Base-by-base conservation (phyloP, 2,329 filamentous ascomycete species). In the Trichocomaceae sp. region DNA sequence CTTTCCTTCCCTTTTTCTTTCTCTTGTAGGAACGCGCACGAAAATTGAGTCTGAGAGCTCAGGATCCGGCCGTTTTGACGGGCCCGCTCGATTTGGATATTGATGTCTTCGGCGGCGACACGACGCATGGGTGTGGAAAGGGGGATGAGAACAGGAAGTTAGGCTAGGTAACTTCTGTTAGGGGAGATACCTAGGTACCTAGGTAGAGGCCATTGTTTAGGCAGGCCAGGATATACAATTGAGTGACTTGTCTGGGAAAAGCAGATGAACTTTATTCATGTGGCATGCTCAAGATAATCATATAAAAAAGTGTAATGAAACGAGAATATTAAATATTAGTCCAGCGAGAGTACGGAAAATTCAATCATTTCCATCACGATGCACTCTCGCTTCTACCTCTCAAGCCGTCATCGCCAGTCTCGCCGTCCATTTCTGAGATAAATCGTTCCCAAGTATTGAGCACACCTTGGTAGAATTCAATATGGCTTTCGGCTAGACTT, bases 371-470 rank as follows among this genome's bases (percentile, higher is more conserved):
- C n/a, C 6, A 22, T 54, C 46, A 57, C 23, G 51, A 50, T 33
- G 57, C 63, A 50, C 56, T 48, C 31, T 59, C 58, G 4, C 61
- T 58, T 55, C 61, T 26, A 6, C 44, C 29, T 46, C 64, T 57
- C 54, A 60, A 54, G 13, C 58, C 48, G 13, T 63, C 57, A n/a
- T 59, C 52, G n/a, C 63, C 64, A 7, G 59, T 52, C 61, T 88
- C 82, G 61, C 78, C 83, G 66, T 95, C 88, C 85, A 95, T 92
- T 65, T 95, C 89, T 62, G 81, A 78, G n/a, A 97, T 77, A 66
- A 96, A 97, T 58, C 79, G 77, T 75, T 96, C 90, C 93, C 93
- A 99, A 7, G 88, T 87, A 52, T 86, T 84, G 49, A 87, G 83
- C 5, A 90, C 87, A 20, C 82, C 82, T 55, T 83, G 83, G 69